Evolutionary conservation across 1,284 basidiomycete species (phyloP).

Genomic region (Microbotryomycetes sp.): DNA sequence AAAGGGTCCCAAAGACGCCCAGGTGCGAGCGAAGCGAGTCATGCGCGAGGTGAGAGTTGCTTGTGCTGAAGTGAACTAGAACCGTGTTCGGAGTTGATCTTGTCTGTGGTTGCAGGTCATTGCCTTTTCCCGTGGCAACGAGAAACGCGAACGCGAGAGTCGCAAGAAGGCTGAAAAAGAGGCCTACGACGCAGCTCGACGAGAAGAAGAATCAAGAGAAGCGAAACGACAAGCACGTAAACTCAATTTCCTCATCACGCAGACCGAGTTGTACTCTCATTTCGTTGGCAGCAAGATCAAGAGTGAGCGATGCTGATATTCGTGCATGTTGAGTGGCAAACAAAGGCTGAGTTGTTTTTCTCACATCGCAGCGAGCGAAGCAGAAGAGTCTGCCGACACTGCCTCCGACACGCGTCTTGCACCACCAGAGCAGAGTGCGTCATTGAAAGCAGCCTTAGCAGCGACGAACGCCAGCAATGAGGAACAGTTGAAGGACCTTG

Average conservation of each 20-base stretch:
- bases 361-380: constrained; percentile 67
- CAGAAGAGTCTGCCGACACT: constrained; percentile 65
- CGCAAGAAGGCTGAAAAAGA: constrained; percentile 92
- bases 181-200: constrained; percentile 76
- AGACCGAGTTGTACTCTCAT: constrained; percentile 98
- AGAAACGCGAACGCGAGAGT: constrained; percentile 88
- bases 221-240: constrained; percentile 91
- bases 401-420: constrained; percentile 40
- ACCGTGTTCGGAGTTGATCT: too few relatives aligned
- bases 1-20: constrained; percentile 79
- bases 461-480: constrained; percentile 24
- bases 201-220: constrained; percentile 95
- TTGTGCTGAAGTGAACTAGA: neutral
- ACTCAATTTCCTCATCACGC: constrained; percentile 97
- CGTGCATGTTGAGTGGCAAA: too few relatives aligned
- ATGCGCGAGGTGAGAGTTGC: constrained; percentile 51
- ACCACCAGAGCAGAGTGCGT: constrained; percentile 12
- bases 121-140: constrained; percentile 96
- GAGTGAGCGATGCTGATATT: constrained; percentile 52
- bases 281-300: constrained; percentile 98
- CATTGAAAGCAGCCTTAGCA: constrained; percentile 22
- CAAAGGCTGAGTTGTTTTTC: constrained; percentile 1
- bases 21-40: constrained; percentile 76
- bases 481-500: constrained; percentile 61
- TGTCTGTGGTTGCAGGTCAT: too few relatives aligned